Evolutionary conservation across 2,329 filamentous ascomycete species (phyloP).

Genomic region (Diaporthe amygdali): DNA sequence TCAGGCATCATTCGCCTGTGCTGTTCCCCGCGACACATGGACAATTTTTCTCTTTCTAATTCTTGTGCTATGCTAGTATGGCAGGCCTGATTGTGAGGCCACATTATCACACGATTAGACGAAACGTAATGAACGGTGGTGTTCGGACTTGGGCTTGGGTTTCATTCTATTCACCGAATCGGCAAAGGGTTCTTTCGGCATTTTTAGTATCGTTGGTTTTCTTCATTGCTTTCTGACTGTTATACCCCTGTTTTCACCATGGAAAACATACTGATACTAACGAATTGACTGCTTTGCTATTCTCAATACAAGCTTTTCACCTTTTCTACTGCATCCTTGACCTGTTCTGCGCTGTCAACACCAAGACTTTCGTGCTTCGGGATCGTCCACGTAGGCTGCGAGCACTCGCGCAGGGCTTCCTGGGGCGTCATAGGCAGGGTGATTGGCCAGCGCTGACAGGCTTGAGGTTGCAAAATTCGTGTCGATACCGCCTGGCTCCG

Average conservation of each 20-base stretch:
- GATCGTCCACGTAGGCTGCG: conserved; percentile 33
- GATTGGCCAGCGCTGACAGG: conserved; percentile 40
- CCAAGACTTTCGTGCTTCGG: conserved; percentile 34
- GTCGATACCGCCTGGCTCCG: conserved; percentile 48
- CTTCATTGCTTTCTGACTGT: background rate
- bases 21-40: background rate
- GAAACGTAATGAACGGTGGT: background rate
- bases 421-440: conserved; percentile 42
- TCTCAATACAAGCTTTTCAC: background rate
- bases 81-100: no score
- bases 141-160: background rate
- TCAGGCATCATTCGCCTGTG: background rate
- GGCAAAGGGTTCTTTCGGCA: background rate
- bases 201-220: background rate
- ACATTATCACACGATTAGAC: background rate
- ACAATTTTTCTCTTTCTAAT: background rate
- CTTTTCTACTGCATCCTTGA: background rate
- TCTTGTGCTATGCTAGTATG: background rate
- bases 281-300: conserved; percentile 2
- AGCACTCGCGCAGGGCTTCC: conserved; percentile 39
- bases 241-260: background rate
- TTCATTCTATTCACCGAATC: background rate
- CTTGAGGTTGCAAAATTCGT: conserved; percentile 40
- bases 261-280: background rate
- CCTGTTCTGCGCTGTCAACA: conserved; percentile 26